phyloP scores from a whole-genome alignment of 140 eudicot species.

The Anethum foeniculum region DNA sequence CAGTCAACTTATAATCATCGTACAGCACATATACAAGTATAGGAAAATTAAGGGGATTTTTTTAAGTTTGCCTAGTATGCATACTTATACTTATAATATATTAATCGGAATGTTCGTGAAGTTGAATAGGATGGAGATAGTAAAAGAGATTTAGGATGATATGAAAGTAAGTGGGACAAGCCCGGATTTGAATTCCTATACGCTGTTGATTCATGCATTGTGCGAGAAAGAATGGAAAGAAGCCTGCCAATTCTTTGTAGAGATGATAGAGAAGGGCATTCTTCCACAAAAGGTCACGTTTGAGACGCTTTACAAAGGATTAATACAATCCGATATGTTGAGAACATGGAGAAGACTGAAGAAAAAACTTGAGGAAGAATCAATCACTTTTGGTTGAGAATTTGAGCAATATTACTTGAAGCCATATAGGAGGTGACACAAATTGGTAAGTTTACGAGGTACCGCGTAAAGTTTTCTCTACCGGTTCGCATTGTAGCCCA shows the following conservation, averaged over 20 bases:
- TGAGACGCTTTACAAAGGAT: constrained; percentile 70
- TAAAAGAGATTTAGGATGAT: constrained; percentile 73
- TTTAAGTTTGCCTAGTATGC: constrained; percentile 32
- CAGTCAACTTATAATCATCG: too few relatives aligned
- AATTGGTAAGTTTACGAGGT: not conserved
- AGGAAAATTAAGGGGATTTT: constrained; percentile 51
- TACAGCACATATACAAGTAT: too few relatives aligned
- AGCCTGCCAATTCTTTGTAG: constrained; percentile 69
- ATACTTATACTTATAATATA: constrained; percentile 69
- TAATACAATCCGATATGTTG: constrained; percentile 79
- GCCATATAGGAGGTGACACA: constrained; percentile 72
- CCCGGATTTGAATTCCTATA: constrained; percentile 85
- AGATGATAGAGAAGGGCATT: constrained; percentile 89
- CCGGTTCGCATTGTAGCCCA: too few relatives aligned
- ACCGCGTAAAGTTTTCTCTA: too few relatives aligned
- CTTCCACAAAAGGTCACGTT: constrained; percentile 89
- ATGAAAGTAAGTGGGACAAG: constrained; percentile 55
- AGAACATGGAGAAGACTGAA: constrained; percentile 87
- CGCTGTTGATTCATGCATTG: constrained; percentile 73
- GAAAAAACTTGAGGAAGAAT: constrained; percentile 89
- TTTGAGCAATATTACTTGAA: constrained; percentile 61
- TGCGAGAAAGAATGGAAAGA: constrained; percentile 73
- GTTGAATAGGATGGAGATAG: constrained; percentile 47
- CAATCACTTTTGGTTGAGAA: constrained; percentile 62
- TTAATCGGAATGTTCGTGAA: constrained; percentile 62